Conservation (phyloP, 2,329 filamentous ascomycete genomes). For the Microascus cirrosus region DNA sequence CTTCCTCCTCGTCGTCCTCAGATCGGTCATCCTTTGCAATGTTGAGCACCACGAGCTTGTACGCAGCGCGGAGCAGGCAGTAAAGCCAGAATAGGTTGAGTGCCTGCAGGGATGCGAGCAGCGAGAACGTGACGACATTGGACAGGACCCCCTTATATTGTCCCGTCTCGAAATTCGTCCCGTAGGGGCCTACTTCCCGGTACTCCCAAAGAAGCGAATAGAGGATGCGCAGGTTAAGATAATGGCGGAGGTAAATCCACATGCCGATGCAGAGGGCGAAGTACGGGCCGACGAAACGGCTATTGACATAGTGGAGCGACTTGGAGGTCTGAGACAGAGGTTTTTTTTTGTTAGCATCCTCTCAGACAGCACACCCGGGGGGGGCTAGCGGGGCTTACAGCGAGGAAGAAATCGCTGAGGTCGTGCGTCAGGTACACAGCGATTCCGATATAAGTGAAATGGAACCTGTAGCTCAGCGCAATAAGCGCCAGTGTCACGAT, state of each 20-base stretch:
- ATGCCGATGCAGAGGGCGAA: constrained; percentile 71
- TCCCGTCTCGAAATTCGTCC: constrained; percentile 62
- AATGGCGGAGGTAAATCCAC: constrained; percentile 88
- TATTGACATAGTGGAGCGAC: constrained; percentile 81
- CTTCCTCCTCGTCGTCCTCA: constrained; percentile 55
- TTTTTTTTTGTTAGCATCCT: background rate
- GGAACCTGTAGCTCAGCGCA: constrained; percentile 80
- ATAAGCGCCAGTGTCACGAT: constrained; percentile 82
- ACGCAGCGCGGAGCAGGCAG: constrained; percentile 64
- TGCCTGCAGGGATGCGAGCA: constrained; percentile 59
- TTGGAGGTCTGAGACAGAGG: constrained; percentile 64
- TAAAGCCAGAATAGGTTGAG: constrained; percentile 77
- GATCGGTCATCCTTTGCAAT: constrained; percentile 61
- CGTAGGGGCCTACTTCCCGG: constrained; percentile 61
- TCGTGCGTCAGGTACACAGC: constrained; percentile 93
- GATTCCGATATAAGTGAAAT: constrained; percentile 91
- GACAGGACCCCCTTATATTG: constrained; percentile 68
- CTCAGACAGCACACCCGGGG: background rate
- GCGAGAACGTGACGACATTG: constrained; percentile 53
- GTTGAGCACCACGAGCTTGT: constrained; percentile 54
- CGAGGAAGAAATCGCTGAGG: constrained; percentile 90
- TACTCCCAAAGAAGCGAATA: constrained; percentile 67
- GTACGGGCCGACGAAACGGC: constrained; percentile 67
- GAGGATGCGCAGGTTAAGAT: constrained; percentile 68
- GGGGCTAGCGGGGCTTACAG: constrained; percentile 38